A percentile compares a stretch with the other conserved stretches of the same genome.
Conservation (phyloP, 495 filamentous ascomycete genomes). For the Lichenothelia convexa region DNA sequence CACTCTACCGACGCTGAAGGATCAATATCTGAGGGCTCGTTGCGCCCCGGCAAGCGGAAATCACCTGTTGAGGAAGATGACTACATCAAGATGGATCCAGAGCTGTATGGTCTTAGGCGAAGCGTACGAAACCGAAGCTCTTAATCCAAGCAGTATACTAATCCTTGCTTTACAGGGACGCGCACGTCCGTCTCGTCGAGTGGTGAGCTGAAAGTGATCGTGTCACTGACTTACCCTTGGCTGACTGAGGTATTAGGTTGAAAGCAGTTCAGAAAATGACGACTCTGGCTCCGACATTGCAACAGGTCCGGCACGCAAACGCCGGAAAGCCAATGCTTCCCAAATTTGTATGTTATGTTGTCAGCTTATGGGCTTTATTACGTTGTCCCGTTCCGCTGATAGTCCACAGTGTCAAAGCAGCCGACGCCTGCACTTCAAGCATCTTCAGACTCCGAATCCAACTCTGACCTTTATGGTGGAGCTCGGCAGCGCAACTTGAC, state of each 20-base stretch:
- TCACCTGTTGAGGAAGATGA: conserved; percentile 51
- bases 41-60: conserved; percentile 58
- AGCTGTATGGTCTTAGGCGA: conserved; percentile 80
- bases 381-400: not conserved
- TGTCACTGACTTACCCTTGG: not conserved
- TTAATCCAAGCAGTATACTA: conserved; percentile 11
- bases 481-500: conserved; percentile 43
- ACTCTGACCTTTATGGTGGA: conserved; percentile 58
- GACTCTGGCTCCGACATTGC: conserved; percentile 49
- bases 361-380: no score
- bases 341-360: conserved; percentile 18
- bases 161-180: conserved; percentile 28
- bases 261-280: conserved; percentile 53
- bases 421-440: conserved; percentile 39
- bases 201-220: conserved; percentile 21
- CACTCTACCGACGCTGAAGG: conserved; percentile 12
- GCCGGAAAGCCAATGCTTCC: conserved; percentile 21
- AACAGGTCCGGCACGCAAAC: conserved; percentile 21
- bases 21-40: conserved; percentile 48
- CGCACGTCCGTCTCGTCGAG: conserved; percentile 31
- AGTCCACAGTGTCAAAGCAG: conserved; percentile 42
- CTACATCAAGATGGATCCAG: conserved; percentile 79
- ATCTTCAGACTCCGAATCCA: conserved; percentile 38
- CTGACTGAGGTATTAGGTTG: conserved; percentile 33
- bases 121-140: conserved; percentile 43